Base-by-base conservation (phyloP, 495 filamentous ascomycete genomes). In the Penicillium angulare region DNA sequence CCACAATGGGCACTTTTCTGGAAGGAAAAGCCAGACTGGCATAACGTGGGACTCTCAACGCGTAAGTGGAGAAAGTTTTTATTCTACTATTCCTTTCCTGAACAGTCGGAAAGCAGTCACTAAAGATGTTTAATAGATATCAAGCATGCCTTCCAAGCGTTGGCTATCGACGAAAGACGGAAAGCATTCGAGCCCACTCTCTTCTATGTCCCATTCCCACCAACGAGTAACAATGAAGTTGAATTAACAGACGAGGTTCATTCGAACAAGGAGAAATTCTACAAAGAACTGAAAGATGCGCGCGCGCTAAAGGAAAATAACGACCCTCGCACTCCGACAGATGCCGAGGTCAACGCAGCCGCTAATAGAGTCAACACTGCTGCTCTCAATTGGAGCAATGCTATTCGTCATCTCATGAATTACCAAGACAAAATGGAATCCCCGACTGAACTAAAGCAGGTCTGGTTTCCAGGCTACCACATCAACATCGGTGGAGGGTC, bases 111-210 rank as follows among this genome's bases (percentile, higher is more conserved):
- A n/a, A n/a, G n/a, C 5, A 31, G 27, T 31, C 8, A 9, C 5
- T 31, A 31, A 31, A 8, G 53, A 56, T 56, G 17, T 53, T 27
- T 44, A 4, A 1, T 5, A 59, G 56, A 76, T 43, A 74, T 85
- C 44, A 64, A 78, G 34, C 65, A 84, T 53, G 83, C 83, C 2
- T 86, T 78, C 53, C 83, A 86, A 22, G 82, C 81, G 18, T 56
- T 86, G 10, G 74, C 81, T 8, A 60, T 86, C 1, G 82, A 86
- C 39, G 82, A 85, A 57, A 55, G 64, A 6, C 71, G 82, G 4
- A 64, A 61, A 3, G 67, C 79, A 5, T 85, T 82, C 53, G 46
- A 61, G 7, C 82, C 83, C 0, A 75, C 78, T 3, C 47, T 86
- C 5, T 86, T 79, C 78, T 69, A 76, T 64, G 56, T 74, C 7